Percentiles rank a stretch among this genome's conserved stretches.
Conservation (phyloP, 306 rosid species). For the Vigna reflexopilosa region DNA sequence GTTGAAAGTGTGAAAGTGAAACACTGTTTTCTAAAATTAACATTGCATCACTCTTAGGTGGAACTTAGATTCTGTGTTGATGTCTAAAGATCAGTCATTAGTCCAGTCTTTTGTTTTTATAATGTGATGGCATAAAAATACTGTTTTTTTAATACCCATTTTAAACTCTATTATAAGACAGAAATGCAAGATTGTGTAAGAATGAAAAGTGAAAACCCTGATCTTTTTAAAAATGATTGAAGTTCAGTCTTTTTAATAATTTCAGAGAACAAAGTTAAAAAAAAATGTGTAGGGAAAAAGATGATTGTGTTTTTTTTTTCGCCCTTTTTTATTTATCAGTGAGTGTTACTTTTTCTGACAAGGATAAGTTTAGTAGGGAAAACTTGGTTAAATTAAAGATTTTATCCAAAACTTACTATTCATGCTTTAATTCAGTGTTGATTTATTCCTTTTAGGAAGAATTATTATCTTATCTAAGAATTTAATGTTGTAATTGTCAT, state of each 20-base stretch:
- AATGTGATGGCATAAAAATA: too few relatives aligned
- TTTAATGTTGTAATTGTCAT: not conserved
- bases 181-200: slow-evolving; percentile 11
- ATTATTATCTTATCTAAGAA: not conserved
- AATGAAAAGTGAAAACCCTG: not conserved
- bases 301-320: not conserved
- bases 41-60: not conserved
- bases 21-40: not conserved
- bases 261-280: not conserved
- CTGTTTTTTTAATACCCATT: not conserved
- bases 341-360: not conserved
- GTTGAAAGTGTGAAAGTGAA: not conserved
- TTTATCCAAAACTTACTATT: not conserved
- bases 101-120: not conserved
- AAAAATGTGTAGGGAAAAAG: not conserved
- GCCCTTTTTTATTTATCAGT: not conserved
- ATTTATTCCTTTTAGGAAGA: not conserved
- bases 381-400: not conserved
- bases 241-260: slow-evolving; percentile 25
- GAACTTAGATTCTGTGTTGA: not conserved
- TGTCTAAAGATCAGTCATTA: not conserved
- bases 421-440: not conserved
- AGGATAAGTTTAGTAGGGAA: slow-evolving; percentile 1
- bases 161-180: not conserved
- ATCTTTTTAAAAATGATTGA: not conserved